Percentiles rank a stretch among this genome's conserved stretches.
Conservation (phyloP, 352 stramenopile species). For the Phytophthora hibernalis region DNA sequence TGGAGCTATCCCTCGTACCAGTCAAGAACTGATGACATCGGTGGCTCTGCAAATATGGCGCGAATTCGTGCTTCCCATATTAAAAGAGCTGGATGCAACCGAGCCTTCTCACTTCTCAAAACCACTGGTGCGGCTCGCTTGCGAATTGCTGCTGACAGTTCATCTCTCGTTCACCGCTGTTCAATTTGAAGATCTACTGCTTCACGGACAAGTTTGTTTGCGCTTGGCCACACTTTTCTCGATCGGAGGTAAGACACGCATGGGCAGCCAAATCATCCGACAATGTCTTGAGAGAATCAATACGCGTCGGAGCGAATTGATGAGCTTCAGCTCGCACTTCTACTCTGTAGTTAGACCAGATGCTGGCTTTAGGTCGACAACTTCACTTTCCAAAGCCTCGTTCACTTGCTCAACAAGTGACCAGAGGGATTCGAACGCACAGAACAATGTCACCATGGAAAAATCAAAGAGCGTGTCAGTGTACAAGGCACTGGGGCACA, state of each 20-base stretch:
- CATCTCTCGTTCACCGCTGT: constrained; percentile 47
- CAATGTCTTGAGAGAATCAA: constrained; percentile 48
- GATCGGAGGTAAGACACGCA: constrained; percentile 32
- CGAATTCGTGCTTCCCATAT: constrained; percentile 35
- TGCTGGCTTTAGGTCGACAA: not conserved
- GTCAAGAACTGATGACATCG: constrained; percentile 44
- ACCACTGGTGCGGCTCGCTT: constrained; percentile 23
- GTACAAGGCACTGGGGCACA: constrained; percentile 65
- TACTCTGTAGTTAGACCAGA: constrained; percentile 1
- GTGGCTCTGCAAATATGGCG: constrained; percentile 50
- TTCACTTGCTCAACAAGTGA: constrained; percentile 51
- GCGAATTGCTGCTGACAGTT: constrained; percentile 47
- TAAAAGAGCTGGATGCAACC: constrained; percentile 44
- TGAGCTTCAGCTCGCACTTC: constrained; percentile 47
- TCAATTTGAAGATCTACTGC: constrained; percentile 62
- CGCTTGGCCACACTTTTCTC: constrained; percentile 49
- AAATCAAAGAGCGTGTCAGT: constrained; percentile 38
- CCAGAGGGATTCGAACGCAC: not conserved
- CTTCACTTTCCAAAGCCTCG: constrained; percentile 22
- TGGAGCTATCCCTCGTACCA: constrained; percentile 31
- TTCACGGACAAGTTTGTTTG: constrained; percentile 54
- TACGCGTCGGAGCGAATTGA: constrained; percentile 46
- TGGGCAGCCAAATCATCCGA: constrained; percentile 45
- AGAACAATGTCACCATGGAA: constrained; percentile 14
- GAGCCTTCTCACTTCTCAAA: constrained; percentile 30